Conservation (phyloP, 2,329 filamentous ascomycete genomes). For the Diaporthe sp. region DNA sequence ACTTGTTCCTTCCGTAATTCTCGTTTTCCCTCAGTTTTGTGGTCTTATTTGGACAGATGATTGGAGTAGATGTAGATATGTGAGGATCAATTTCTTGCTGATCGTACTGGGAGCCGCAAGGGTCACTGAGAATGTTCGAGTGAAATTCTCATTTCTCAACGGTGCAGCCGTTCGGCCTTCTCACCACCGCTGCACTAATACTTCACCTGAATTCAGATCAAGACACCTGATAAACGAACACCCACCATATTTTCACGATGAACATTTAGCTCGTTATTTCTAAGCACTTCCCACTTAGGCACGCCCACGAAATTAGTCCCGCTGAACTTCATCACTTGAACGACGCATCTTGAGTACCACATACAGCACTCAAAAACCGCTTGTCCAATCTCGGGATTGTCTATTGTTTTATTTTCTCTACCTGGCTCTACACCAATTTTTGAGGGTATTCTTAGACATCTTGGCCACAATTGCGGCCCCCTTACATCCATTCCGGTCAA, state of each 20-base stretch:
- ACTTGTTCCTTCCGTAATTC: background rate
- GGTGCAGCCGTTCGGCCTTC: background rate
- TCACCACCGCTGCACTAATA: background rate
- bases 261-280: background rate
- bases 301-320: background rate
- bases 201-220: background rate
- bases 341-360: background rate
- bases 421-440: slow-evolving; percentile 25
- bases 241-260: background rate
- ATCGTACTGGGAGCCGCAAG: background rate
- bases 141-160: slow-evolving; percentile 22
- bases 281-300: background rate
- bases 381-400: background rate
- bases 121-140: too few species aligned
- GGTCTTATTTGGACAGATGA: background rate
- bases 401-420: slow-evolving; percentile 24
- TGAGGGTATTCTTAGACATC: background rate
- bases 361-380: background rate
- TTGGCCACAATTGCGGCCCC: background rate
- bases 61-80: background rate
- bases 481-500: background rate
- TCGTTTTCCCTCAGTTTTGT: too few species aligned
- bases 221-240: background rate
- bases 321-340: background rate
- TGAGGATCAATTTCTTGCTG: background rate